Evolutionary conservation across 495 filamentous ascomycete species (phyloP).

Genomic region (Penicillium simplicissimum): DNA sequence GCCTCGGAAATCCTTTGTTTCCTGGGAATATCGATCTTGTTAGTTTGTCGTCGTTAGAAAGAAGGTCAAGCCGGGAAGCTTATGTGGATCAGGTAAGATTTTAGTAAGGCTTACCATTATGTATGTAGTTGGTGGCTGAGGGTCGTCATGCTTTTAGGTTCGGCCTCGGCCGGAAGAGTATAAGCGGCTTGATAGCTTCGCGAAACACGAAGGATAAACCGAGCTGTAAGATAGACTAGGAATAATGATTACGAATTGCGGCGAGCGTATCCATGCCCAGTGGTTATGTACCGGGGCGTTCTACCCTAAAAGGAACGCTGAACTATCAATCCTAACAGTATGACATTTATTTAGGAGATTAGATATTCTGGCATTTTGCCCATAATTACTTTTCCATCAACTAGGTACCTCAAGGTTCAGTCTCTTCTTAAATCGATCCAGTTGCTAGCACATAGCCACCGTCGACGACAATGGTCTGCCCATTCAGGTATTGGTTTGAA

Average conservation of each 20-base stretch:
- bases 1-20: no score
- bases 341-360: background rate
- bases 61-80: background rate
- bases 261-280: no score
- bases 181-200: background rate
- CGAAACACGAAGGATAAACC: background rate
- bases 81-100: background rate
- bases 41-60: background rate
- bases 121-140: no score
- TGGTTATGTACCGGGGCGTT: no score
- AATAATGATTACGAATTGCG: no score
- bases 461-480: conserved; percentile 66
- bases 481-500: conserved; percentile 72
- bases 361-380: background rate
- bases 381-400: background rate
- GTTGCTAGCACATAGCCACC: conserved; percentile 55
- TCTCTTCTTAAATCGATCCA: conserved; percentile 16
- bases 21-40: background rate
- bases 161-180: background rate
- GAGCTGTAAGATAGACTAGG: background rate
- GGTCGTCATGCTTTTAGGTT: no score
- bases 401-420: no score
- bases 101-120: conserved; percentile 1
- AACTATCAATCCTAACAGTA: background rate
- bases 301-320: background rate